Evolutionary conservation across 208 protist species (phyloP), one percentile per base, ranked within the genome.

Genomic region (Acanthamoeba royreba): DNA sequence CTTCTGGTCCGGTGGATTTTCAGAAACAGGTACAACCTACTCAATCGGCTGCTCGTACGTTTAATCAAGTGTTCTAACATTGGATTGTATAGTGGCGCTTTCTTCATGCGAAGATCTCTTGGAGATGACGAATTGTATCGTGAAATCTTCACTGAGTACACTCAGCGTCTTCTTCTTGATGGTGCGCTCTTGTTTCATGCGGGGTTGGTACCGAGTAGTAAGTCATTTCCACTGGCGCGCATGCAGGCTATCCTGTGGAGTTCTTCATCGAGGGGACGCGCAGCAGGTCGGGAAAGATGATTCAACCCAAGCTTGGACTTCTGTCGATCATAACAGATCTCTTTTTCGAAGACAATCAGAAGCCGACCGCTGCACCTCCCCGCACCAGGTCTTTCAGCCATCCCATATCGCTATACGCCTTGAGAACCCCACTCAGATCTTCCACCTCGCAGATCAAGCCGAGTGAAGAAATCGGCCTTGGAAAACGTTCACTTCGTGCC

Each of bases 181-280:
- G 93, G 79, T 77, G 45, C n/a, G n/a, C 15, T 72, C 28, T 13
- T 2, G 31, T 72, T 5, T 35, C 61, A 7, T 25, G 5, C 4
- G 7, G 4, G 0, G 17, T 43, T 43, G 15, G 19, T 43, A 17
- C 15, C 55, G 11, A 47, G 11, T 19, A 0, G 46, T 11, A 0
- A 8, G 72, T 19, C 28, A 15, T 31, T 19, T 33, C 49, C 0
- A 85, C 35, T 49, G 3, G 13, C 15, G 55, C 9, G 9, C 22
- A 9, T n/a, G 77, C 43, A 61, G 85, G 93, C 22, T 92, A 69
- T 8, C 63, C 55, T 13, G 47, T 97, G 28, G 95, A 97, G 92
- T 91, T 93, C 58, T 97, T 97, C 83, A 93, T 97, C 35, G 95
- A 97, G 53, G 95, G 95, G 22, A 92, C 86, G 42, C 95, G 95